Conservation (phyloP, 768 basidiomycete genomes). For the Calocybe cyanea region DNA sequence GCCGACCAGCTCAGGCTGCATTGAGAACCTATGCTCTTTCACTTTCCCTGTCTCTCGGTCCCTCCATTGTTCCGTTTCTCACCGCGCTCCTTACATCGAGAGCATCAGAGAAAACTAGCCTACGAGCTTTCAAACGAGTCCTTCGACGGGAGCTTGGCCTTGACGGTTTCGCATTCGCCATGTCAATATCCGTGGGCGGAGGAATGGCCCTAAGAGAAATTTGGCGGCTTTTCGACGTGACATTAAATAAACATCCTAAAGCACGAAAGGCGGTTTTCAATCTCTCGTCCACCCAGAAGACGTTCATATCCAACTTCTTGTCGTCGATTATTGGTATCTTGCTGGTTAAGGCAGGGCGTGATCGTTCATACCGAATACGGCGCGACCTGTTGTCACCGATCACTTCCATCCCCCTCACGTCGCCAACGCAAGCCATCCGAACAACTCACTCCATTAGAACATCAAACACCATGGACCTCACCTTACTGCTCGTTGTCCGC, state of each 20-base stretch:
- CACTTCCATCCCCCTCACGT: constrained; percentile 4
- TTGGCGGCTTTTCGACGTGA: constrained; percentile 26
- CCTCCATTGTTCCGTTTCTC: constrained; percentile 54
- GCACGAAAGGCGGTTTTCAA: constrained; percentile 18
- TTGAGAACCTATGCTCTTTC: constrained; percentile 66
- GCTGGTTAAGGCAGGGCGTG: constrained; percentile 52
- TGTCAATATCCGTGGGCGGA: constrained; percentile 62
- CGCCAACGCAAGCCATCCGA: constrained; percentile 6
- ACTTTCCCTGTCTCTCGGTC: constrained; percentile 64
- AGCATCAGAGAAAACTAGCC: constrained; percentile 17
- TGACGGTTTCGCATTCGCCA: constrained; percentile 67
- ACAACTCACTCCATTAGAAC: constrained; percentile 14
- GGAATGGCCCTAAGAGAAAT: constrained; percentile 50
- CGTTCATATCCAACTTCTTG: constrained; percentile 55
- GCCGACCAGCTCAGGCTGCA: constrained; percentile 38
- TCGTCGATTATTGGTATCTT: constrained; percentile 55
- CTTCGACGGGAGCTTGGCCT: constrained; percentile 54
- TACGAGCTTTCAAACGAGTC: constrained; percentile 30
- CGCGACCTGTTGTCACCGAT: constrained; percentile 4
- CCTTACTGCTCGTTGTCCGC: constrained; percentile 62
- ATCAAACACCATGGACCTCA: constrained; percentile 67
- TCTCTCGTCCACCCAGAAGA: constrained; percentile 40
- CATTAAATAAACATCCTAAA: neutral
- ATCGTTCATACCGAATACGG: constrained; percentile 26
- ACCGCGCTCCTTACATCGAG: constrained; percentile 26